Base-by-base conservation (phyloP, 225 moss, liverwort and hornwort species). In the Polytrichum commune region DNA sequence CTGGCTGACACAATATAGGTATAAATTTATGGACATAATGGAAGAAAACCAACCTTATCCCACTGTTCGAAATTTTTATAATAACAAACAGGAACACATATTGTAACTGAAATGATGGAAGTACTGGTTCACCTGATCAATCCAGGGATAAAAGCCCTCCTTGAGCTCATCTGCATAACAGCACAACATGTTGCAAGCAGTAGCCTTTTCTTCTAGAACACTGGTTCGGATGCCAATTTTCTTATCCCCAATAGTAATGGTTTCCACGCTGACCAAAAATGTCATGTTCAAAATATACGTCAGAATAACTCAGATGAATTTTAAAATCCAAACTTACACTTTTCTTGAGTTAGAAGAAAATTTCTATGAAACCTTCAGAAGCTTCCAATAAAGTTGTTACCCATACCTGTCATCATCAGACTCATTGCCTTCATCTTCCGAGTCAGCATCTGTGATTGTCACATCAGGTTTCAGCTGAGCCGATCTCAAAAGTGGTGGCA, bases 81-180 rank as follows among this genome's bases (percentile, higher is more conserved):
- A 27, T 23, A 28, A 55, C 23, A 20, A 8, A 27, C n/a, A 35
- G 64, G 10, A 30, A 73, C n/a, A 53, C 16, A 7, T 13, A 70
- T 19, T 24, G 32, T 22, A 18, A 20, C 65, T 8, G 32, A 33
- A 25, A 24, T 38, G 62, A 67, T 79, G 53, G 22, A 57, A 2
- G 6, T 30, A 53, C 32, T 16, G 9, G 1, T 55, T 82, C 56
- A 98, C 98, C 98, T 98, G 92, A 77, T 98, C 98, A 79, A 98
- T 95, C 93, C 95, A 98, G 27, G 98, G 98, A 75, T 91, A 98
- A 66, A 98, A 98, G 0, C 98, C 98, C 76, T 98, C 98, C 77
- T 98, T 98, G 2, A 98, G 81, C 74, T 98, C 98, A 91, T 98
- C 98, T 1, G 95, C 98, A 75, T 98, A 98, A 80, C 98, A 98